phyloP scores from a whole-genome alignment of 257 asterid species.

The Scutellaria baicalensis region DNA sequence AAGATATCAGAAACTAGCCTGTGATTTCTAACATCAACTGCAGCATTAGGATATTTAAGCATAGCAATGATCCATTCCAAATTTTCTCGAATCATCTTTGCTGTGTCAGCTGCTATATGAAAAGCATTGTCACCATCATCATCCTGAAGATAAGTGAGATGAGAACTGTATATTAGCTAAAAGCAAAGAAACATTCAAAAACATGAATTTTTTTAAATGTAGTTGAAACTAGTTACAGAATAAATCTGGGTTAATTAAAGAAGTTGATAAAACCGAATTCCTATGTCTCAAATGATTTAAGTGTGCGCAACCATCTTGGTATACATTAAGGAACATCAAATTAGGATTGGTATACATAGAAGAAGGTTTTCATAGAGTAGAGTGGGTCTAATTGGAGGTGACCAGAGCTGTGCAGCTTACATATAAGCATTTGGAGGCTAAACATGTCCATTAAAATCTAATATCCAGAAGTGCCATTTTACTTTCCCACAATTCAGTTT shows the following conservation, averaged over 20 bases:
- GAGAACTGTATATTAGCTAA: slow-evolving; percentile 13
- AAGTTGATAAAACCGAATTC: neutral
- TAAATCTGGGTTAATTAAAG: neutral
- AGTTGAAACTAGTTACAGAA: slow-evolving; percentile 4
- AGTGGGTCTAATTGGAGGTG: slow-evolving; percentile 3
- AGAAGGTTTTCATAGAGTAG: slow-evolving; percentile 3
- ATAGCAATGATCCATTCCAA: slow-evolving; percentile 79
- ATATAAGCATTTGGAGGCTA: neutral
- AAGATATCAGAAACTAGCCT: slow-evolving; percentile 50
- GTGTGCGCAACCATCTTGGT: neutral
- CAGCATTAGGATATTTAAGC: slow-evolving; percentile 83
- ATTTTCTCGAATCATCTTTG: slow-evolving; percentile 96
- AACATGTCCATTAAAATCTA: neutral
- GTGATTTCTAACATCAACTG: slow-evolving; percentile 89
- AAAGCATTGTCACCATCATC: slow-evolving; percentile 98
- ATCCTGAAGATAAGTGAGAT: slow-evolving; percentile 52
- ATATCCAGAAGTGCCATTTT: neutral
- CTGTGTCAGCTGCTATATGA: slow-evolving; percentile 95
- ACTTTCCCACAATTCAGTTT: neutral
- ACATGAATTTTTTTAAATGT: neutral
- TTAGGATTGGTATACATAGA: neutral
- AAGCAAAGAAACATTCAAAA: neutral
- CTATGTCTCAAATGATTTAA: slow-evolving; percentile 4
- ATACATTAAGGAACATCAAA: neutral
- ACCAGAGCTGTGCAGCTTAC: neutral